phyloP scores from a whole-genome alignment of 2,329 filamentous ascomycete species.

The Ophiostoma sp. region DNA sequence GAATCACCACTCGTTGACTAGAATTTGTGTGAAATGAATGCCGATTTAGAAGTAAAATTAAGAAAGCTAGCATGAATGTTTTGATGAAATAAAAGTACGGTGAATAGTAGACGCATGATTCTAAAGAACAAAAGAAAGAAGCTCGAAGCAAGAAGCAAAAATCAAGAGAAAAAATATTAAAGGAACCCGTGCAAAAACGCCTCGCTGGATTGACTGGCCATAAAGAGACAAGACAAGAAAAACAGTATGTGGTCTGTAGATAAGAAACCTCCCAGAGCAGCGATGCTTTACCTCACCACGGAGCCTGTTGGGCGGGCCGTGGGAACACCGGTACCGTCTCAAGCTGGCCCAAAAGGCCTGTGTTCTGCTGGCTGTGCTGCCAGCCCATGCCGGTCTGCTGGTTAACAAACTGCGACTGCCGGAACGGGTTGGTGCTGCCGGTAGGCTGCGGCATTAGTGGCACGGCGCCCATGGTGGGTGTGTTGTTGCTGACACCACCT shows the following conservation, averaged over 20 bases:
- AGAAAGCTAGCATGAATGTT: not conserved
- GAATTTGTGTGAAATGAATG: not conserved
- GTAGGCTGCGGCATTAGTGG: constrained; percentile 68
- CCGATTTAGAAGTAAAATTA: not conserved
- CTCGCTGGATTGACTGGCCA: constrained; percentile 23
- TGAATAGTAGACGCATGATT: not conserved
- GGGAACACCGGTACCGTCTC: constrained; percentile 82
- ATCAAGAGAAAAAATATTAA: not conserved
- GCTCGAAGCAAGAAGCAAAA: not conserved
- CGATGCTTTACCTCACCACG: constrained; percentile 40
- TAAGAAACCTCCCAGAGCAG: not conserved
- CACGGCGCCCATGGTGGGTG: constrained; percentile 31
- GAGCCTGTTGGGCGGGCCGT: constrained; percentile 60
- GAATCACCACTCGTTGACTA: not conserved
- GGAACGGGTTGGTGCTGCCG: constrained; percentile 89
- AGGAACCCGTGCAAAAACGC: constrained; percentile 19
- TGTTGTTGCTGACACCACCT: constrained; percentile 68
- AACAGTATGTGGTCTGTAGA: constrained; percentile 2
- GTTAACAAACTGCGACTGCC: constrained; percentile 84
- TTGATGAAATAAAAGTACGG: constrained; percentile 1
- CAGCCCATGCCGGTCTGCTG: constrained; percentile 83
- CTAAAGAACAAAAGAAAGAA: not conserved
- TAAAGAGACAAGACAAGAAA: constrained; percentile 2
- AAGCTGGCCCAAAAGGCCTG: constrained; percentile 73
- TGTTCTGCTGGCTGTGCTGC: constrained; percentile 75